These are phyloP conservation scores for Omphalotus guepiniiformis DNA, from an alignment of 768 basidiomycete species.

Conservation along the genomic window DNA sequence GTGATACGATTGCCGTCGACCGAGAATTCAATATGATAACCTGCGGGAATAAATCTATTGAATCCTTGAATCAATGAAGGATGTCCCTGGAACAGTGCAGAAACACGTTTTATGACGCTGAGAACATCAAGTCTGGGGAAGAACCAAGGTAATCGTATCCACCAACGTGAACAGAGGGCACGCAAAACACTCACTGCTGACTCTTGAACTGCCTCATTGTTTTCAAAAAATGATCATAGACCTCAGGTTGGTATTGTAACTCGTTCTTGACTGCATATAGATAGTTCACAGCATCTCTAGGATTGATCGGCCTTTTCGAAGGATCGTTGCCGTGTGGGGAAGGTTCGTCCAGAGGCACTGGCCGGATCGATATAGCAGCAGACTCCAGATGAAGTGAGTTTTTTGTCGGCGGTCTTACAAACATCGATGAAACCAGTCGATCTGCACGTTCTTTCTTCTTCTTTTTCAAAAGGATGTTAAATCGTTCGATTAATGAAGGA, in stretches of 20 bases:
- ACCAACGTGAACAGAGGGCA: neutral
- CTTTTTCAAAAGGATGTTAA: no score
- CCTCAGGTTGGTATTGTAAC: conserved; percentile 86
- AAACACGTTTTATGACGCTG: conserved; percentile 94
- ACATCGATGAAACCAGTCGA: no score
- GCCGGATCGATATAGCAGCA: no score
- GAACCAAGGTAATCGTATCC: conserved; percentile 1
- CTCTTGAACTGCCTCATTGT: conserved; percentile 99
- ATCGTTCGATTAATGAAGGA: conserved; percentile 89
- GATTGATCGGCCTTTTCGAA: conserved; percentile 88
- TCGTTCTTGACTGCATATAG: conserved; percentile 92
- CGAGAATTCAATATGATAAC: conserved; percentile 88
- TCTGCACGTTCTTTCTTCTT: no score
- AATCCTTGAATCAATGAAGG: conserved; percentile 93
- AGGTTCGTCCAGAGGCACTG: no score
- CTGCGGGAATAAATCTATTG: conserved; percentile 94
- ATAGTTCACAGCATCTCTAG: conserved; percentile 89
- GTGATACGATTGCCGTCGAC: conserved; percentile 64
- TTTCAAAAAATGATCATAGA: conserved; percentile 91
- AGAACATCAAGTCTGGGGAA: conserved; percentile 86
- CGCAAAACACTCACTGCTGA: conserved; percentile 38
- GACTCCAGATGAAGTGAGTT: no score
- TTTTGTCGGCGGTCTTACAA: no score
- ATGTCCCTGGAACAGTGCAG: conserved; percentile 87
- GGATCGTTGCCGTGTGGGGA: no score